Conservation (phyloP, 345 rosid genomes). For the Eucalyptus erythrocorys region DNA sequence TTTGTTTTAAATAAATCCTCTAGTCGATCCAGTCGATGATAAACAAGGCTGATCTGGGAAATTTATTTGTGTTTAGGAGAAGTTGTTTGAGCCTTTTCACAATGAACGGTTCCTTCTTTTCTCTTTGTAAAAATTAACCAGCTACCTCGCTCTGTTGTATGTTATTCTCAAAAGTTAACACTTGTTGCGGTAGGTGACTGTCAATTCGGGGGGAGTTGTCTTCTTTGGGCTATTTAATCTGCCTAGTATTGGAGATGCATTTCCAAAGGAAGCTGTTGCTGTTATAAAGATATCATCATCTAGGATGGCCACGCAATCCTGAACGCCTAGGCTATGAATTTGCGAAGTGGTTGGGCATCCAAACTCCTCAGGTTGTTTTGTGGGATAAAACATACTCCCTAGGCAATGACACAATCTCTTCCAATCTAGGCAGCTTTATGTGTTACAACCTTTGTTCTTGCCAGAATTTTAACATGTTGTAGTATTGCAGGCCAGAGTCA, state of each 20-base stretch:
- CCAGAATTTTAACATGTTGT: neutral
- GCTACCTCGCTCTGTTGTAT: neutral
- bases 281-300: constrained; percentile 97
- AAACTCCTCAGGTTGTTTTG: constrained; percentile 76
- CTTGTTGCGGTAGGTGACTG: constrained; percentile 60
- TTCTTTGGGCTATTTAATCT: constrained; percentile 88
- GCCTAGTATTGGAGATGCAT: constrained; percentile 24
- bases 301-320: constrained; percentile 98
- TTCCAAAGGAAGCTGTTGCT: constrained; percentile 78
- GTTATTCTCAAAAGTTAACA: constrained; percentile 10
- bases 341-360: constrained; percentile 91
- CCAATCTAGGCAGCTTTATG: neutral
- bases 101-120: neutral
- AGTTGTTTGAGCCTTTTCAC: neutral
- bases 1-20: neutral
- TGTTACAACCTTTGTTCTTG: neutral
- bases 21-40: neutral
- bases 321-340: constrained; percentile 99
- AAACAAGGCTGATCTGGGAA: neutral
- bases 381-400: neutral
- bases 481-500: constrained; percentile 70
- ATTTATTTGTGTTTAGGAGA: neutral
- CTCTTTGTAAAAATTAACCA: neutral
- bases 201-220: constrained; percentile 98
- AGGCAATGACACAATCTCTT: neutral